phyloP scores from a whole-genome alignment of 2,329 filamentous ascomycete genomes.

The Fusarium setosum region DNA sequence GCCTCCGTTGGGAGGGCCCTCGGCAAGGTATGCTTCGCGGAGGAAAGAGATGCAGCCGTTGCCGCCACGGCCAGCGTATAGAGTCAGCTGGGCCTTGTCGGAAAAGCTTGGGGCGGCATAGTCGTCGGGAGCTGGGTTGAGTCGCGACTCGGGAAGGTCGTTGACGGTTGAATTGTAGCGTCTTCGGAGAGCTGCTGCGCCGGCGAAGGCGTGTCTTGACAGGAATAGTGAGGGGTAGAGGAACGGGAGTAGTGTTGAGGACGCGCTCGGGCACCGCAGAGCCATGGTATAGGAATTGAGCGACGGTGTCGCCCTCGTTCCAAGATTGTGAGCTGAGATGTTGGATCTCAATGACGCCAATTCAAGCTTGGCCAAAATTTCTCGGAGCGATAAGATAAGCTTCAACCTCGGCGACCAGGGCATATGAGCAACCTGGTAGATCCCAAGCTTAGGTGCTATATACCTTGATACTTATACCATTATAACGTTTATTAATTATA shows the following conservation, averaged over 20 bases:
- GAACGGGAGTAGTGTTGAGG: slow-evolving; percentile 51
- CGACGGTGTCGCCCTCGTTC: slow-evolving; percentile 8
- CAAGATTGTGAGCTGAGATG: slow-evolving; percentile 4
- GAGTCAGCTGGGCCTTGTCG: slow-evolving; percentile 82
- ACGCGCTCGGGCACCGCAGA: slow-evolving; percentile 38
- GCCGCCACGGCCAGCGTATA: slow-evolving; percentile 85
- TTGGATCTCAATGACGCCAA: slow-evolving; percentile 11
- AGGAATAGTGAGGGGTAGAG: slow-evolving; percentile 61
- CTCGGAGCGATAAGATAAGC: slow-evolving; percentile 38
- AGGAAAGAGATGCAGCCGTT: slow-evolving; percentile 95
- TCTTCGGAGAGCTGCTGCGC: slow-evolving; percentile 21
- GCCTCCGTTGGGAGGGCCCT: slow-evolving; percentile 93
- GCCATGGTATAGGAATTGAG: slow-evolving; percentile 38
- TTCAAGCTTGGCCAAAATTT: slow-evolving; percentile 26
- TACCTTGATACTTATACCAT: too few species aligned
- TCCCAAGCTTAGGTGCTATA: too few species aligned
- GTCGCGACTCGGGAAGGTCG: slow-evolving; percentile 63
- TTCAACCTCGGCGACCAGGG: too few species aligned
- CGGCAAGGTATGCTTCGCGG: slow-evolving; percentile 87
- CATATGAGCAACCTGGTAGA: too few species aligned
- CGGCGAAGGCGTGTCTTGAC: slow-evolving; percentile 19
- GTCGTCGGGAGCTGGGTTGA: slow-evolving; percentile 86
- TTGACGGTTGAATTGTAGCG: slow-evolving; percentile 47
- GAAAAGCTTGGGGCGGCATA: slow-evolving; percentile 87
- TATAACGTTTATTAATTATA: too few species aligned